Evolutionary conservation across 805 yeast species (phyloP), one percentile per base, ranked within the genome.

Genomic region (Ogataea wickerhamii): DNA sequence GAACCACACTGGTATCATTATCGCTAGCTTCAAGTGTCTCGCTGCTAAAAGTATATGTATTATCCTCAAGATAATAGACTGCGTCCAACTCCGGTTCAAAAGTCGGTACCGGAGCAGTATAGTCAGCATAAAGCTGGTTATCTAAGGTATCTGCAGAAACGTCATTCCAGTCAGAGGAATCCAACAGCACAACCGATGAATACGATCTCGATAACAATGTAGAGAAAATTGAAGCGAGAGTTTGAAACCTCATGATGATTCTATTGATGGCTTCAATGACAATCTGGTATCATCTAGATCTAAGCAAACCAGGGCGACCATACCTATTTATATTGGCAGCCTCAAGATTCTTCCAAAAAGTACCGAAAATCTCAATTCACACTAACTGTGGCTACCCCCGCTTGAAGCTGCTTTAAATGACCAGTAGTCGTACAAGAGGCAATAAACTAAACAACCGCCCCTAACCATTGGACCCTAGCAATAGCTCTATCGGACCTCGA

Each of bases 1-100:
- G 12, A n/a, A 35, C 21, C 12, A 35, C 38, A 21, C 28, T 35
- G 5, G 38, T 35, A 19, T 35, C 38, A 21, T 35, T 35, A 6
- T 19, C 32, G 14, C 20, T n/a, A 11, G 19, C 19, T n/a, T 27
- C 28, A 5, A 35, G 14, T 10, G 33, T 35, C 22, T 16, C 33
- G 18, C 22, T 29, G n/a, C 21, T 10, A 21, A 35, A 28, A 12
- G 38, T 27, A 14, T 12, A 14, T 7, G 14, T 18, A 7, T 27
- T 25, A n/a, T 19, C 27, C 11, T 20, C 33, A 18, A 28, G 18
- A 6, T 28, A 12, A 24, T 35, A 28, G 7, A 12, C 28, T 5
- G 33, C 38, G 13, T 17, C 19, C 8, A 35, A 21, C 18, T 27
- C 28, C 4, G 38, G 38, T 18, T 27, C 38, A 28, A n/a, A 35